A percentile compares a stretch with the other conserved stretches of the same genome.
These are phyloP conservation scores for Cerrena zonata DNA, from an alignment of 1,284 basidiomycete species.

Conservation along the genomic window DNA sequence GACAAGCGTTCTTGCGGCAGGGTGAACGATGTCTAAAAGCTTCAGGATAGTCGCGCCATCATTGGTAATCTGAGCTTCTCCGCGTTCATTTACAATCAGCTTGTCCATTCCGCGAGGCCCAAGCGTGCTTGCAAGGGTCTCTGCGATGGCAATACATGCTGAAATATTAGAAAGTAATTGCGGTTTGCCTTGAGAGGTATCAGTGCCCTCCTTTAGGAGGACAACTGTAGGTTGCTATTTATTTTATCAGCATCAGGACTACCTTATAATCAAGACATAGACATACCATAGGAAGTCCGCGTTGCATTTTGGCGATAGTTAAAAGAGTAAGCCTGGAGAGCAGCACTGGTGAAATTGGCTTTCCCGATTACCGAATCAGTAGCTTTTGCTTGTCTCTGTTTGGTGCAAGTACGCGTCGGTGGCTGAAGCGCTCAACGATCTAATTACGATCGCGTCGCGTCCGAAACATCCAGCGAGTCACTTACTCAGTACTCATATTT, in stretches of 20 bases:
- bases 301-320: constrained; percentile 61
- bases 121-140: constrained; percentile 90
- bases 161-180: constrained; percentile 95
- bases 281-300: constrained; percentile 63
- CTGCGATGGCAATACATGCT: constrained; percentile 85
- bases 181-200: constrained; percentile 90
- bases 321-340: neutral
- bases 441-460: constrained; percentile 12
- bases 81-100: constrained; percentile 85
- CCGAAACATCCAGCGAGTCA: constrained; percentile 4
- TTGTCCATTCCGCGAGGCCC: constrained; percentile 99
- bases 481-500: neutral
- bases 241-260: constrained; percentile 1
- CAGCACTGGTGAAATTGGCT: neutral
- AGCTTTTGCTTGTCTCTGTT: constrained; percentile 5
- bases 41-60: constrained; percentile 98
- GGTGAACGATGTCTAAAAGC: constrained; percentile 94
- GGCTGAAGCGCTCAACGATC: constrained; percentile 14
- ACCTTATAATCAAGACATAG: neutral
- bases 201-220: constrained; percentile 91
- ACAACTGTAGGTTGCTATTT: constrained; percentile 88
- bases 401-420: constrained; percentile 23
- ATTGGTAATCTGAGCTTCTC: constrained; percentile 95
- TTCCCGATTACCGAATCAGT: neutral
- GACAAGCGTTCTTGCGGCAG: constrained; percentile 91